A percentile compares a stretch with the other conserved stretches of the same genome.
Evolutionary conservation across 1,284 basidiomycete genomes (phyloP).

Genomic region (Sanghuangporus sanghuang): DNA sequence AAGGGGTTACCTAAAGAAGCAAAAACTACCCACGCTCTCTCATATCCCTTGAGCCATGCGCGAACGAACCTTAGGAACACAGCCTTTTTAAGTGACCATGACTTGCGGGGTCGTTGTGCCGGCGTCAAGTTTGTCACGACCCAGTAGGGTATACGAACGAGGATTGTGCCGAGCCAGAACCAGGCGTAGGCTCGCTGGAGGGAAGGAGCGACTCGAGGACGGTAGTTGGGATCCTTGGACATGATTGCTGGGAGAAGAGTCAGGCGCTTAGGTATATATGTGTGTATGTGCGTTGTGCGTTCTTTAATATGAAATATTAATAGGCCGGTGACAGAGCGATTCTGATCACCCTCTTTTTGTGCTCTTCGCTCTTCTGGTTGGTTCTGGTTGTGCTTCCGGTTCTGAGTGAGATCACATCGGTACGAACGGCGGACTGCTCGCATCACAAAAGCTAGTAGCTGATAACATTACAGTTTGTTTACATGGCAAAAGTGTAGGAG

Average conservation of each 20-base stretch:
- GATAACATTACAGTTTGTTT: no score
- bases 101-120: neutral
- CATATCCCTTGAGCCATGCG: neutral
- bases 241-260: neutral
- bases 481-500: no score
- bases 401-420: no score
- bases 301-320: neutral
- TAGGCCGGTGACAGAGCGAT: neutral
- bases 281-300: neutral
- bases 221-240: neutral
- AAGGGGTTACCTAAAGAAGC: neutral
- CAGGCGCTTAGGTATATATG: neutral
- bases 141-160: conserved; percentile 5
- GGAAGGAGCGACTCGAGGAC: neutral
- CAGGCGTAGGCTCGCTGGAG: neutral
- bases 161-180: neutral
- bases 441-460: no score
- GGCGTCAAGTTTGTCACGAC: neutral
- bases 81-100: conserved; percentile 2
- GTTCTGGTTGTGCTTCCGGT: no score
- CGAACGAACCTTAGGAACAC: neutral
- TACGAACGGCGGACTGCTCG: no score
- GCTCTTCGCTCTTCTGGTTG: no score
- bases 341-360: no score
- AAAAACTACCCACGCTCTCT: neutral